Conservation (phyloP, 176 grass and related monocot genomes). For the Lolium multiflorum region DNA sequence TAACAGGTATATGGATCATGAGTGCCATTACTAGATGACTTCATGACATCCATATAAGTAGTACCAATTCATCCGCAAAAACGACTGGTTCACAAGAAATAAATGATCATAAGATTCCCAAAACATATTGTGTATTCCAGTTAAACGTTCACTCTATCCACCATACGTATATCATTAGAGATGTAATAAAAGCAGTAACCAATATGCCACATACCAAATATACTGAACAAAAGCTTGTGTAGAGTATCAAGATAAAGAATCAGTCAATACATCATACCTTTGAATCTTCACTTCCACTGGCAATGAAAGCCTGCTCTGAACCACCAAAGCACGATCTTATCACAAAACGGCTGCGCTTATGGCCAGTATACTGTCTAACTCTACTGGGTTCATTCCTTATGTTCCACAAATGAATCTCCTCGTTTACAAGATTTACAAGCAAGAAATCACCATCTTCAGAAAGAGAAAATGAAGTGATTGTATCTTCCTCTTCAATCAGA, state of each 20-base stretch:
- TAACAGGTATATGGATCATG: constrained; percentile 28
- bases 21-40: constrained; percentile 10
- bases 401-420: constrained; percentile 94
- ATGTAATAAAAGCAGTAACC: constrained; percentile 2
- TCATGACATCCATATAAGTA: constrained; percentile 5
- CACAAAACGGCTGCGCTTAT: constrained; percentile 74
- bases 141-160: constrained; percentile 23
- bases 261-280: constrained; percentile 55
- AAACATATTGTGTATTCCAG: not conserved
- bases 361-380: constrained; percentile 69
- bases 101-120: not conserved
- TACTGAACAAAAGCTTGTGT: not conserved
- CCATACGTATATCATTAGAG: constrained; percentile 6
- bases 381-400: constrained; percentile 69
- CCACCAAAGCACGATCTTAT: constrained; percentile 99
- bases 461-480: constrained; percentile 83
- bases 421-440: constrained; percentile 71
- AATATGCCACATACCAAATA: constrained; percentile 13
- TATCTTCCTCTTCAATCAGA: constrained; percentile 66
- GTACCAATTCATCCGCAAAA: not conserved
- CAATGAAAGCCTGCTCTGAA: constrained; percentile 83
- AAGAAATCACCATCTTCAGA: constrained; percentile 84
- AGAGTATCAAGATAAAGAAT: not conserved
- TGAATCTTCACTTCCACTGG: constrained; percentile 96
- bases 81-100: not conserved